A percentile compares a stretch with the other conserved stretches of the same genome.
Evolutionary conservation across 108 stramenopile genomes (phyloP).

Genomic region (Chaetoceros muelleri): DNA sequence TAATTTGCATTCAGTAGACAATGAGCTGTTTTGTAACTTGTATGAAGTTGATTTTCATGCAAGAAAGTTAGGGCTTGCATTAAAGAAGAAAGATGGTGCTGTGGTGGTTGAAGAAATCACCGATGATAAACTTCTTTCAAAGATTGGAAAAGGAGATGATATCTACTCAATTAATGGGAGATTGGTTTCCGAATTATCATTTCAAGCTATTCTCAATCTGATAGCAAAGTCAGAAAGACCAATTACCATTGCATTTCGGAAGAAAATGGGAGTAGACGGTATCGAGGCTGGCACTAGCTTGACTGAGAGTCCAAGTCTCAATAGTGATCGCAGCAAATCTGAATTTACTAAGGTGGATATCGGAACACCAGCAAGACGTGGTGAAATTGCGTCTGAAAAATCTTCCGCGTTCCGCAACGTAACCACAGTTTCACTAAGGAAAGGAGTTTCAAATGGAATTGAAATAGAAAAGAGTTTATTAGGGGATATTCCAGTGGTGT

Average conservation of each 20-base stretch:
- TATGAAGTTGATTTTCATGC: slow-evolving; percentile 28
- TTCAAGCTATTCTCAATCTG: slow-evolving; percentile 29
- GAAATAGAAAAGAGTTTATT: slow-evolving; percentile 23
- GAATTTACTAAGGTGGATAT: no score
- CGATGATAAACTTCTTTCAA: neutral
- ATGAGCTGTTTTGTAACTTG: neutral
- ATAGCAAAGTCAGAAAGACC: slow-evolving; percentile 29
- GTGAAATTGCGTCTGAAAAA: neutral
- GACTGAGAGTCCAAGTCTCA: neutral
- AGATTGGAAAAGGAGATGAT: slow-evolving; percentile 34
- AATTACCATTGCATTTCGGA: slow-evolving; percentile 26
- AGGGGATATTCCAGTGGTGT: slow-evolving; percentile 24
- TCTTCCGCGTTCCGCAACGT: neutral
- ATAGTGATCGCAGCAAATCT: neutral
- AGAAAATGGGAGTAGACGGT: neutral
- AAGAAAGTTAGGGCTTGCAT: slow-evolving; percentile 33
- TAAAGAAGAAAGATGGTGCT: slow-evolving; percentile 20
- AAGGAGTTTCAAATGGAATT: slow-evolving; percentile 18
- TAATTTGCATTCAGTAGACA: neutral
- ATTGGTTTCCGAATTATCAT: slow-evolving; percentile 9
- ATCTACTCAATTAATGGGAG: slow-evolving; percentile 25
- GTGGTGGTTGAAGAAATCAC: slow-evolving; percentile 31
- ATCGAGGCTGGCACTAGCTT: neutral
- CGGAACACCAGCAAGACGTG: no score
- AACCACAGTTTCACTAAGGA: neutral